These are phyloP conservation scores for Colletotrichum sp. DNA, from an alignment of 2,329 filamentous ascomycete genomes.

Conservation along the genomic window DNA sequence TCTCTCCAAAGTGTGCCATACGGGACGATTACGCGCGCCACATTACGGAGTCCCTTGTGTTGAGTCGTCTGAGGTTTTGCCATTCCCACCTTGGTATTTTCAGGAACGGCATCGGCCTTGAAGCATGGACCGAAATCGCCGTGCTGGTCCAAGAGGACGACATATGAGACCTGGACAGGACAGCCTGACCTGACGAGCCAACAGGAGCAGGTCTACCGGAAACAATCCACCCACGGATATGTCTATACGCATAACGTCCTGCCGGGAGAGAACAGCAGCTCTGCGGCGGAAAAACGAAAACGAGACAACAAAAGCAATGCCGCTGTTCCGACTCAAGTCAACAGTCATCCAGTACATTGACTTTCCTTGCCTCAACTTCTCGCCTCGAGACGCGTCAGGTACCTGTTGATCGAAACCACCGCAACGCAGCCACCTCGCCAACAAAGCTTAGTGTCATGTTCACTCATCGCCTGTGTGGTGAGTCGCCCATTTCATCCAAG, in stretches of 20 bases:
- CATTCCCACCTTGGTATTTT: neutral
- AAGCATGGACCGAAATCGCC: neutral
- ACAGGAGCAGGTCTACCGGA: neutral
- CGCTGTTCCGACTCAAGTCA: conserved; percentile 6
- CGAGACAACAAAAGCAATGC: neutral
- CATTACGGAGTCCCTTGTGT: conserved; percentile 5
- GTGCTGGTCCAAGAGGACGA: neutral
- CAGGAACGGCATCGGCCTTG: neutral
- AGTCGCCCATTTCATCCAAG: neutral
- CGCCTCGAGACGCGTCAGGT: neutral
- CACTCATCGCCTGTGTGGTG: neutral
- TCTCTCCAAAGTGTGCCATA: neutral
- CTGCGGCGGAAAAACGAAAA: neutral
- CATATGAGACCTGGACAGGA: neutral
- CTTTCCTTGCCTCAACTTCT: neutral
- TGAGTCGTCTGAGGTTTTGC: conserved; percentile 16
- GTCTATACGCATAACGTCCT: neutral
- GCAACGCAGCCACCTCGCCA: neutral
- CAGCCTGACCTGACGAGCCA: neutral
- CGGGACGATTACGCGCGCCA: neutral
- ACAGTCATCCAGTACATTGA: neutral
- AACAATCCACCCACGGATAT: neutral
- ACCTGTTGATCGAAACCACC: neutral
- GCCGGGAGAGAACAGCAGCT: neutral
- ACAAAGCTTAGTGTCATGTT: neutral